phyloP scores from a whole-genome alignment of 2,329 filamentous ascomycete species.

The Aspergillus caelatus region DNA sequence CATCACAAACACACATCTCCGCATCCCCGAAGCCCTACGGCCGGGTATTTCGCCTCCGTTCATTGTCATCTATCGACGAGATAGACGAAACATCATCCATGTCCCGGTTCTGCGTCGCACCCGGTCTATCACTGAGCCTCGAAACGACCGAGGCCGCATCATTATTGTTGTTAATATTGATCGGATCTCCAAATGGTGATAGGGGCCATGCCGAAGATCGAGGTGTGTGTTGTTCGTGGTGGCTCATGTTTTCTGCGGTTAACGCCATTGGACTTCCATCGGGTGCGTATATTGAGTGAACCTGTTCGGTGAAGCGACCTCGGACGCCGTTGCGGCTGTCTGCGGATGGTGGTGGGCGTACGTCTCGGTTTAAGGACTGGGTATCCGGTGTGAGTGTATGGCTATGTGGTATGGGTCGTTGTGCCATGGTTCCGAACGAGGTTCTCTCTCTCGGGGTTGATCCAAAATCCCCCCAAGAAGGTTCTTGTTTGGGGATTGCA shows the following conservation, averaged over 20 bases:
- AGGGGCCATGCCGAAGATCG: slow-evolving; percentile 12
- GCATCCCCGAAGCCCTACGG: neutral
- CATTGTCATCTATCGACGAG: slow-evolving; percentile 29
- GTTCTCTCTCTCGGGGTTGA: neutral
- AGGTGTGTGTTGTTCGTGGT: slow-evolving; percentile 7
- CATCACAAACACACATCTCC: neutral
- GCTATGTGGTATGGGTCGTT: neutral
- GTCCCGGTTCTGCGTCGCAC: slow-evolving; percentile 14
- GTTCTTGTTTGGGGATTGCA: slow-evolving; percentile 13
- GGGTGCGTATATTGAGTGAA: neutral
- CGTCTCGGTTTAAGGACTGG: neutral
- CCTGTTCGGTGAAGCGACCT: slow-evolving; percentile 7
- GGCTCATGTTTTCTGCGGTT: neutral
- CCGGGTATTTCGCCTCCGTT: neutral
- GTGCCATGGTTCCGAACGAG: neutral
- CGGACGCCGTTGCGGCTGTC: neutral
- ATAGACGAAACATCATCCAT: slow-evolving; percentile 37
- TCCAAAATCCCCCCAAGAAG: slow-evolving; percentile 1
- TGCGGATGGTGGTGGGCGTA: neutral
- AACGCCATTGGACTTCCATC: slow-evolving; percentile 1
- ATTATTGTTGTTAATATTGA: slow-evolving; percentile 11
- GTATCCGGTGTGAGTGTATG: slow-evolving; percentile 2
- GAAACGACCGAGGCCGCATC: slow-evolving; percentile 33
- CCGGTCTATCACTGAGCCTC: slow-evolving; percentile 15
- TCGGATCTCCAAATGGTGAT: slow-evolving; percentile 27